Evolutionary conservation across 768 basidiomycete species (phyloP).

Genomic region (Coprinellus micaceus): DNA sequence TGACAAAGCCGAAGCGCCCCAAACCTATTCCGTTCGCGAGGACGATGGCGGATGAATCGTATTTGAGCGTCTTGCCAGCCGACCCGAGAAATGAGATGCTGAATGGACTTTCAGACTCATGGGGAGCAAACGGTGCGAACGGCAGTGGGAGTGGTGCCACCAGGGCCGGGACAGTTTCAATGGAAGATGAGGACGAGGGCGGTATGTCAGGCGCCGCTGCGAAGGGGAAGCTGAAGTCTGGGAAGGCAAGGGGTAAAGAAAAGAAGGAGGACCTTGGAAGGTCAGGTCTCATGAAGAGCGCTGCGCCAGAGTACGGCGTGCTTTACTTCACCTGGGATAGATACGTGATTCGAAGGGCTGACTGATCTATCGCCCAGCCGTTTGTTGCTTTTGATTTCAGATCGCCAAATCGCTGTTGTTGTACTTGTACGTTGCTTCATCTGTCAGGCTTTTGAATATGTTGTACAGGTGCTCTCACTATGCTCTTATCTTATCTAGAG

Average conservation of each 20-base stretch:
- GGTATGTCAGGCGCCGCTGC: constrained; percentile 42
- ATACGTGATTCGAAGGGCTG: not conserved
- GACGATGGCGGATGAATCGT: constrained; percentile 47
- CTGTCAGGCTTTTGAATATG: not conserved
- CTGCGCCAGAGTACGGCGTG: constrained; percentile 20
- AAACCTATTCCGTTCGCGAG: constrained; percentile 53
- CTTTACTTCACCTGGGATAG: constrained; percentile 3
- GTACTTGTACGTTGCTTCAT: not conserved
- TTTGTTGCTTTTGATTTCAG: not conserved
- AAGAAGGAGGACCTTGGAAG: constrained; percentile 49
- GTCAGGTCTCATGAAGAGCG: constrained; percentile 42
- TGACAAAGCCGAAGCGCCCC: constrained; percentile 37
- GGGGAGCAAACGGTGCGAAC: constrained; percentile 32
- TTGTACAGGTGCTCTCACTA: not conserved
- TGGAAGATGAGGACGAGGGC: constrained; percentile 33
- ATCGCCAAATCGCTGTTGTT: no score
- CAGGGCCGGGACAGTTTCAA: constrained; percentile 39
- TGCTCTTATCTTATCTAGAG: not conserved
- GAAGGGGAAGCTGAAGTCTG: constrained; percentile 33
- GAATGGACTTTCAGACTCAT: no score
- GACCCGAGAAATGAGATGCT: constrained; percentile 16
- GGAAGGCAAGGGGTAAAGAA: constrained; percentile 43
- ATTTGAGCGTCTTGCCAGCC: constrained; percentile 48
- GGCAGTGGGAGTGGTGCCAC: constrained; percentile 32
- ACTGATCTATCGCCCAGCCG: not conserved